These are phyloP conservation scores for Neurospora tetrasperma DNA, from an alignment of 495 filamentous ascomycete species.

Conservation along the genomic window DNA sequence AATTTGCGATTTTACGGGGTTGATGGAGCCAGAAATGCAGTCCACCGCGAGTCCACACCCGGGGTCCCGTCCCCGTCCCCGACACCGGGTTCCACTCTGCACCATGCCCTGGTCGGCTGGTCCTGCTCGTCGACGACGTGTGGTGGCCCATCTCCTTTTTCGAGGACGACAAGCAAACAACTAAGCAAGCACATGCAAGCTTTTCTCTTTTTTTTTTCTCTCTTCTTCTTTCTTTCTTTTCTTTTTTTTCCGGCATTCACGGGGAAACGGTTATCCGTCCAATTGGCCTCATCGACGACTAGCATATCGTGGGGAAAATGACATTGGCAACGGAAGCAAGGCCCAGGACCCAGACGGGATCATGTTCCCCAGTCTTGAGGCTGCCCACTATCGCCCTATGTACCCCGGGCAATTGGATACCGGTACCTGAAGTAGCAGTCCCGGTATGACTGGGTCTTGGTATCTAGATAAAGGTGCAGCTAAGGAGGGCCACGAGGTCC, in stretches of 20 bases:
- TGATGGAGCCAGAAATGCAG: neutral
- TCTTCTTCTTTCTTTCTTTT: neutral
- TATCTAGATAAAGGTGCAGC: neutral
- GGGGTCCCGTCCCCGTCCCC: neutral
- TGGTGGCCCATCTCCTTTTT: neutral
- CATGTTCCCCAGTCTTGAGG: neutral
- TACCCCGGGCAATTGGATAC: neutral
- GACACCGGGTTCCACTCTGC: neutral
- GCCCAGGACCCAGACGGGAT: neutral
- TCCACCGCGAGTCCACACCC: neutral
- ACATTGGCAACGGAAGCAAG: neutral
- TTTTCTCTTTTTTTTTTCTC: neutral
- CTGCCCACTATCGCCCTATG: neutral
- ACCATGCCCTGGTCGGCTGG: neutral
- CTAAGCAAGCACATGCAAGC: neutral
- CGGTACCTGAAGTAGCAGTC: neutral
- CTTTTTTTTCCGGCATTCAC: neutral
- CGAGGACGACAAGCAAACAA: neutral
- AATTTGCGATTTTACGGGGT: neutral
- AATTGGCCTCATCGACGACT: neutral
- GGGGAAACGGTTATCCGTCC: neutral
- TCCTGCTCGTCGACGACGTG: neutral
- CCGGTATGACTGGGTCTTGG: neutral
- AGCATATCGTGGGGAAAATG: neutral
- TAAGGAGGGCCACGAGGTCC: neutral